Evolutionary conservation across 345 rosid species (phyloP).

Genomic region (Hibiscus trionum): DNA sequence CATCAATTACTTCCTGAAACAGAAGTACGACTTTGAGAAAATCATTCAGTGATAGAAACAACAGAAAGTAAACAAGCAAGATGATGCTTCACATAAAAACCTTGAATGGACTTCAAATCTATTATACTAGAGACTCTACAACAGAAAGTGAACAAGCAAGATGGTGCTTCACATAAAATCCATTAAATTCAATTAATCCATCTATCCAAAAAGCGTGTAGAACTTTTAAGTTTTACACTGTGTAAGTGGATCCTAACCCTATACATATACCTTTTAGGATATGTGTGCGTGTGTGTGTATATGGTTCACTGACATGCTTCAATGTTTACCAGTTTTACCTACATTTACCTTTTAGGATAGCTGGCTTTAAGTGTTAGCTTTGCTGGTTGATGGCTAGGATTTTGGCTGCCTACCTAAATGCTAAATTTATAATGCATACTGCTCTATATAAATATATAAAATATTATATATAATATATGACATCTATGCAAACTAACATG

Average conservation of each 20-base stretch:
- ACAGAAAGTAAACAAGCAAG: not conserved
- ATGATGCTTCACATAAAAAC: not conserved
- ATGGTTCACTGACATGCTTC: not conserved
- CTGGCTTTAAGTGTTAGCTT: not conserved
- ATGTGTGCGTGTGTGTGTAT: too few relatives aligned
- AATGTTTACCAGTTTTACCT: not conserved
- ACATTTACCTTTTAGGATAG: not conserved
- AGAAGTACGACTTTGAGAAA: not conserved
- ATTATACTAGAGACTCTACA: not conserved
- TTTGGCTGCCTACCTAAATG: not conserved
- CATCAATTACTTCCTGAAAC: constrained; percentile 60
- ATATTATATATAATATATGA: not conserved
- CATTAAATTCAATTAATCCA: not conserved
- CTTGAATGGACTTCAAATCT: not conserved
- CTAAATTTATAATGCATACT: not conserved
- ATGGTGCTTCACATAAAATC: not conserved
- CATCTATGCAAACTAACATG: not conserved
- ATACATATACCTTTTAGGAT: too few relatives aligned
- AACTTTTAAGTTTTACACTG: too few relatives aligned
- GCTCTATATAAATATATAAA: not conserved
- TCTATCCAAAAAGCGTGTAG: too few relatives aligned
- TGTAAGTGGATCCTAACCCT: too few relatives aligned
- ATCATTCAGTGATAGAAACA: not conserved
- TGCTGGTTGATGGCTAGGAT: not conserved
- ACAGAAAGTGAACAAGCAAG: not conserved